Evolutionary conservation across 768 basidiomycete species (phyloP), one percentile per base, ranked within the genome.

Genomic region (Antrodiella citrinella): DNA sequence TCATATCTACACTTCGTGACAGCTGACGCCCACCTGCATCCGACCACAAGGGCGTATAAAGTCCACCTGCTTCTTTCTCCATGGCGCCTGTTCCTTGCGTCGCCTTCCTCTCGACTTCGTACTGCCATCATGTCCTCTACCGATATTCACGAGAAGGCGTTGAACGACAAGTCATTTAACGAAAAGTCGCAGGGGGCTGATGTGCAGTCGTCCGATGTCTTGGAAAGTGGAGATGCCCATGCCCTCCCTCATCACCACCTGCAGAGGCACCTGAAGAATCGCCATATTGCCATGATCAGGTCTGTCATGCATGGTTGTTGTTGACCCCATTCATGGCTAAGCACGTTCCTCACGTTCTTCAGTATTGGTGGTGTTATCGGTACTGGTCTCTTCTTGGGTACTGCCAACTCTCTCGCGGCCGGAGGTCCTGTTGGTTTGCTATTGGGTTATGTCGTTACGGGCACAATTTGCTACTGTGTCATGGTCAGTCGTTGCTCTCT

Each of bases 341-440:
- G n/a, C 7, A 43, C 21, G 24, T 9, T 18, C 41, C 35, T 22
- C 41, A 18, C 38, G 2, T 12, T 21, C 23, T 18, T 13, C 25
- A 62, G 61, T 51, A 60, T 62, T n/a, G 61, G 59, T 44, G 61
- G 61, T 54, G 65, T 65, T 54, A 75, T 76, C 48, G 77, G 78
- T 15, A 78, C 77, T 1, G 78, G 80, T 45, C 66, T 81, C 3
- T 81, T 82, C 62, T 62, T 82, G 12, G 75, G 77, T 4, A 72
- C 75, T 2, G 81, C 76, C 1, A 66, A 61, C 30, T 69, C 72
- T 12, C 63, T 76, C 38, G 49, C 42, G 47, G 59, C 65, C 11
- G 76, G 73, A 46, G 75, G 76, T 42, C 75, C 75, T 2, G 11
- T 77, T 1, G 75, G 75, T 18, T 56, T 76, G 35, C 60, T 76